phyloP scores from a whole-genome alignment of 345 rosid genomes.

The Microthlaspi erraticum region DNA sequence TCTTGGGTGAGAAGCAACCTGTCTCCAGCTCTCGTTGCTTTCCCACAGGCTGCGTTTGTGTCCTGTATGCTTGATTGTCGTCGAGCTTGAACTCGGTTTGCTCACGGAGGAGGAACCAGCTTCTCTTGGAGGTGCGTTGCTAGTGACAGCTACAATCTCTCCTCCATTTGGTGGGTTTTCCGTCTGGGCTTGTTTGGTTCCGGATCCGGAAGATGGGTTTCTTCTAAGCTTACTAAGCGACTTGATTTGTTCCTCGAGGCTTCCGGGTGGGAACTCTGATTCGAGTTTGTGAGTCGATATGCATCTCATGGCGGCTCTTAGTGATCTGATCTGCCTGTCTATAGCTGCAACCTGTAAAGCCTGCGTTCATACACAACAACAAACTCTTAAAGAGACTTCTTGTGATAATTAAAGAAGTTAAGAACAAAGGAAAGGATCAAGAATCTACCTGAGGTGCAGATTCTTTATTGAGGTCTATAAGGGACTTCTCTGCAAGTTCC shows the following conservation, averaged over 20 bases:
- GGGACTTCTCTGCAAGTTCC: slow-evolving; percentile 18
- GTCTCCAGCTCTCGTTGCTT: not conserved
- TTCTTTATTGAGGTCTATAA: slow-evolving; percentile 26
- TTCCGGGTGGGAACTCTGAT: slow-evolving; percentile 25
- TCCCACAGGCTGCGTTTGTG: slow-evolving; percentile 23
- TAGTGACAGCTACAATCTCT: slow-evolving; percentile 24
- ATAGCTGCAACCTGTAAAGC: slow-evolving; percentile 38
- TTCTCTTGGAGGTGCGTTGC: slow-evolving; percentile 5
- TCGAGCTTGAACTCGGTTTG: not conserved
- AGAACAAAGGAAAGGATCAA: not conserved
- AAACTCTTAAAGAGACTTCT: slow-evolving; percentile 8
- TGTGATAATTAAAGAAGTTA: slow-evolving; percentile 7
- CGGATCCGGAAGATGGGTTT: no score
- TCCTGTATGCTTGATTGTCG: slow-evolving; percentile 6
- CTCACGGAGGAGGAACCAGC: slow-evolving; percentile 19
- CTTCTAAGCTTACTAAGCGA: slow-evolving; percentile 19
- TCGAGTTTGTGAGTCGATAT: slow-evolving; percentile 34
- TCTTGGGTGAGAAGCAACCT: slow-evolving; percentile 21
- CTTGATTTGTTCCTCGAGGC: slow-evolving; percentile 30
- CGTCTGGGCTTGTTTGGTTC: not conserved
- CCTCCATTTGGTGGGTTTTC: slow-evolving; percentile 11
- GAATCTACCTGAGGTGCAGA: slow-evolving; percentile 24
- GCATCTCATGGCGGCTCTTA: slow-evolving; percentile 35
- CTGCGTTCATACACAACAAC: not conserved
- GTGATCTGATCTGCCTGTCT: slow-evolving; percentile 32